Evolutionary conservation across 805 yeast genomes (phyloP).

Genomic region (Ogataea chonburiensis): DNA sequence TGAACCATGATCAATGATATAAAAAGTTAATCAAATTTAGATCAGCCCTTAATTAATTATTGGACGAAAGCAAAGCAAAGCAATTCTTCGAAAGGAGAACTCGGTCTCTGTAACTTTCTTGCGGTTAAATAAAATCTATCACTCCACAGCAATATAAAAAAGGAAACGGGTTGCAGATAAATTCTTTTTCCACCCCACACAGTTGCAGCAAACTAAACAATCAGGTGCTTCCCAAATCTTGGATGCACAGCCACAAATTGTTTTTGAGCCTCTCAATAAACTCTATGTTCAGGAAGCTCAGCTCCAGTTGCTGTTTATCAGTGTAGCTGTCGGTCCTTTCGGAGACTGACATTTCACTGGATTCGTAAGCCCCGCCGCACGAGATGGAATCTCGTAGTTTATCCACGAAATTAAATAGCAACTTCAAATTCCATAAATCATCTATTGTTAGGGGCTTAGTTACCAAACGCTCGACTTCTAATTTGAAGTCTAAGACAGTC

Average conservation of each 20-base stretch:
- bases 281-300: constrained; percentile 46
- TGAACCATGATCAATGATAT: constrained; percentile 23
- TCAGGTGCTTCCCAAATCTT: constrained; percentile 5
- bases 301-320: constrained; percentile 22
- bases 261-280: constrained; percentile 55
- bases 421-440: constrained; percentile 62
- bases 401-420: constrained; percentile 63
- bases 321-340: constrained; percentile 8
- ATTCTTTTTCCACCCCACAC: constrained; percentile 1
- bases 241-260: constrained; percentile 30
- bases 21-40: neutral
- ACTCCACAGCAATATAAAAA: constrained; percentile 2
- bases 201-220: no score
- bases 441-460: constrained; percentile 42
- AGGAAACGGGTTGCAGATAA: neutral
- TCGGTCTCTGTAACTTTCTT: neutral
- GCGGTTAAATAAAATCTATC: neutral
- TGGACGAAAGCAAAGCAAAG: constrained; percentile 3
- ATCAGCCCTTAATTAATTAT: no score
- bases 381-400: constrained; percentile 15
- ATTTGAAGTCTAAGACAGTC: constrained; percentile 53
- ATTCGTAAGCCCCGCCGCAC: neutral
- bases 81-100: neutral
- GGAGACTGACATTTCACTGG: constrained; percentile 9
- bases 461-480: constrained; percentile 48